A percentile compares a stretch with the other conserved stretches of the same genome.
Conservation (phyloP, 495 filamentous ascomycete genomes). For the Annulohypoxylon bovei region DNA sequence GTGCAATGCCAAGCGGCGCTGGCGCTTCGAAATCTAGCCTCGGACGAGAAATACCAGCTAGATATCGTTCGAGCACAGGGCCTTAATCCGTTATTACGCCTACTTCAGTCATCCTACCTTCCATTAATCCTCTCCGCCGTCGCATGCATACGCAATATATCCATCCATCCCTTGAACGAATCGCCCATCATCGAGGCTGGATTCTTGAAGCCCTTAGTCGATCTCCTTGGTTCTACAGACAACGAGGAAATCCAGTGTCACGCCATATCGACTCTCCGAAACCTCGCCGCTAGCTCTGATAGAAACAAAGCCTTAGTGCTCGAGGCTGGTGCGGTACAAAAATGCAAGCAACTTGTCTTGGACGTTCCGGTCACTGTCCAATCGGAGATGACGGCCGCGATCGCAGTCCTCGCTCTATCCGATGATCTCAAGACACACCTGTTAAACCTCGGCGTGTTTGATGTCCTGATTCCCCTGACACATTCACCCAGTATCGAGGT, state of each 20-base stretch:
- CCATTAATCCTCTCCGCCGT: constrained; percentile 97
- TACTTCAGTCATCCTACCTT: constrained; percentile 93
- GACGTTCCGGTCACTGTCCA: constrained; percentile 94
- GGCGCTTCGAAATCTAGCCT: constrained; percentile 92
- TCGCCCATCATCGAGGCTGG: constrained; percentile 99
- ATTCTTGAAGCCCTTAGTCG: constrained; percentile 91
- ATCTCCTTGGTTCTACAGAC: constrained; percentile 91
- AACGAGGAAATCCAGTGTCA: constrained; percentile 99
- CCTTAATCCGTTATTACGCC: constrained; percentile 81
- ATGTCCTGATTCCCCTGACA: constrained; percentile 94
- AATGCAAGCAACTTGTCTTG: constrained; percentile 96
- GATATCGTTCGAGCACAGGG: constrained; percentile 93
- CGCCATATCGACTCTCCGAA: constrained; percentile 95
- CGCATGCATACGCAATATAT: constrained; percentile 98
- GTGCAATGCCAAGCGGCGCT: constrained; percentile 98
- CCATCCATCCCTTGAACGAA: constrained; percentile 97
- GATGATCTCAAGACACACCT: constrained; percentile 94
- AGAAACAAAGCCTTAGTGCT: constrained; percentile 96
- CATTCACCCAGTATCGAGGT: constrained; percentile 96
- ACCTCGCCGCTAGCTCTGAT: constrained; percentile 95
- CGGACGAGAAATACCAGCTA: constrained; percentile 97
- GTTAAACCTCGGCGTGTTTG: constrained; percentile 93
- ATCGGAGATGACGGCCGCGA: constrained; percentile 98
- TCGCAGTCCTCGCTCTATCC: constrained; percentile 95
- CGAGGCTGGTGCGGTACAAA: constrained; percentile 95